Base-by-base conservation (phyloP, 495 filamentous ascomycete species). In the Friedmanniomyces simplex region DNA sequence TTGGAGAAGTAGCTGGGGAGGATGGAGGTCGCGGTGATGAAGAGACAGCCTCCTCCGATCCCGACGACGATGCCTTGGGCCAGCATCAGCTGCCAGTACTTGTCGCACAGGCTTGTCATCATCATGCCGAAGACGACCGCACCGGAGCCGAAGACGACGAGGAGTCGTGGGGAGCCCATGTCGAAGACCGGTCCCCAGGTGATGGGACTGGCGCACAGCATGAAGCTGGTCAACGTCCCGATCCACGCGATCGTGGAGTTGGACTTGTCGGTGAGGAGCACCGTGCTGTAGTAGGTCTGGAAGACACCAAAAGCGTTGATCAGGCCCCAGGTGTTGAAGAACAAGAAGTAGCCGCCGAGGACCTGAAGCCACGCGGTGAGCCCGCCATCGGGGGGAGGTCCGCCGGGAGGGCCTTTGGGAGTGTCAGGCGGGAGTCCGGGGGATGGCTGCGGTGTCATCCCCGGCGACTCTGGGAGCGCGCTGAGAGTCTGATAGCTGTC, bases 351-450 rank as follows among this genome's bases (percentile, higher is more conserved):
- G 2, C 71, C 79, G 66, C 82, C 75, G 14, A 76, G 69, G 11
- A 80, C 82, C 67, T 87, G 84, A 0, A 74, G 75, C 85, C 85
- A 89, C 6, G 83, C 85, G 36, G 68, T 64, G 18, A 78, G 62
- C 2, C 85, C 85, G n/a, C 83, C 82, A 60, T 83, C 79, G 76
- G 78, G 74, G 2, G 55, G 55, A n/a, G 53, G 53, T 7, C 53
- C 53, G 11, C 49, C 49, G 8, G 49, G 49, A 14, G 53, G 53
- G 14, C 53, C 53, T 25, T 41, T 54, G 41, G 53, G 53, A 18
- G 32, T 26, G 32, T 14, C 32, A 42, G 34, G 51, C 7, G 51
- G 51, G 1, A 36, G 30, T 5, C 8, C 49, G 7, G 49, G 49
- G 14, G 24, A 5, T 32, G 28, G 28, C 24, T 11, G 24, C 11